Percentiles rank a stretch among this genome's conserved stretches.
These are phyloP conservation scores for Ganoderma multipileum DNA, from an alignment of 1,284 basidiomycete genomes.

Conservation along the genomic window DNA sequence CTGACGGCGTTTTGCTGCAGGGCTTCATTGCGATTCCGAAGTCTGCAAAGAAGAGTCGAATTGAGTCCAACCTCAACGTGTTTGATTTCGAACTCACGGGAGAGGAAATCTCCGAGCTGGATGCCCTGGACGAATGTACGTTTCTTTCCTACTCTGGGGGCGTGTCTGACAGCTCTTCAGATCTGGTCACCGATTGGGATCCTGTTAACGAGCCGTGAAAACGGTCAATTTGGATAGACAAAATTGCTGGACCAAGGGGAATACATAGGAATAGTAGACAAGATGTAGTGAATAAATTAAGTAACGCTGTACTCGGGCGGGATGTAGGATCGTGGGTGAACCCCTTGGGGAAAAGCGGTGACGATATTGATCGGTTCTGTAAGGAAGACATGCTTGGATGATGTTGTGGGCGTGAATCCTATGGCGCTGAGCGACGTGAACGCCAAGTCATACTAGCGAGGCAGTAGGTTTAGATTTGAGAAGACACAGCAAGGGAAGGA, in stretches of 20 bases:
- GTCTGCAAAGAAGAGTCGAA: slow-evolving; percentile 59
- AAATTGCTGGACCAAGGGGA: background rate
- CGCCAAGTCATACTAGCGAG: slow-evolving; percentile 29
- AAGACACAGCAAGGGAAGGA: background rate
- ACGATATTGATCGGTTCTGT: slow-evolving; percentile 31
- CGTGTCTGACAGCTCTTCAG: slow-evolving; percentile 34
- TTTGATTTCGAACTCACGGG: slow-evolving; percentile 63
- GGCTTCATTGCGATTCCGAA: slow-evolving; percentile 68
- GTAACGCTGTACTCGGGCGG: slow-evolving; percentile 21
- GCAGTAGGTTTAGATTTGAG: background rate
- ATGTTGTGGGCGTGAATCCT: slow-evolving; percentile 25
- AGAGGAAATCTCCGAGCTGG: slow-evolving; percentile 58
- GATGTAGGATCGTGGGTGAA: slow-evolving; percentile 22
- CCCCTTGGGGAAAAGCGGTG: slow-evolving; percentile 29
- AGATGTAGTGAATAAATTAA: background rate
- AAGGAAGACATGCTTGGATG: slow-evolving; percentile 20
- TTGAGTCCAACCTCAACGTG: slow-evolving; percentile 63
- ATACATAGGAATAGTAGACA: background rate
- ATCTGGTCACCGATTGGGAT: slow-evolving; percentile 60
- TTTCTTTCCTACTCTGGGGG: background rate
- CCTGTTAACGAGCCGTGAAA: slow-evolving; percentile 47
- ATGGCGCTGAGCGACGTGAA: slow-evolving; percentile 28
- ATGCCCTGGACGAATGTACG: slow-evolving; percentile 61
- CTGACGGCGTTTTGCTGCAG: slow-evolving; percentile 36
- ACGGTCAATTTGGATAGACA: slow-evolving; percentile 4